These are phyloP conservation scores for Ceriops tagal DNA, from an alignment of 345 rosid genomes.

Conservation along the genomic window DNA sequence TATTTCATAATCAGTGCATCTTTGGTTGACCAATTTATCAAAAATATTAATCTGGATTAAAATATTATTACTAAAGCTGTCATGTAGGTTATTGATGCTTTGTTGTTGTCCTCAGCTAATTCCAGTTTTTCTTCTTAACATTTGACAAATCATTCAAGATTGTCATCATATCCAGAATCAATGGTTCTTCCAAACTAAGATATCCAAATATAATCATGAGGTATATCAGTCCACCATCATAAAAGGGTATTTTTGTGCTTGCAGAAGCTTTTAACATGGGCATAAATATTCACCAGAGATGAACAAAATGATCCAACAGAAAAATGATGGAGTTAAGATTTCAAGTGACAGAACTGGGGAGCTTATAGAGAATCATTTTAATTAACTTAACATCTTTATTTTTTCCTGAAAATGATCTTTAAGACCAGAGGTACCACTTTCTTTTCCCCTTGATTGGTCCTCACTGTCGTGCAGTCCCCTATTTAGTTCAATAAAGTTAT, in stretches of 20 bases:
- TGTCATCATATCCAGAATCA: constrained; percentile 1
- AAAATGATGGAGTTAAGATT: not conserved
- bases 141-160: not conserved
- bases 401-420: no score
- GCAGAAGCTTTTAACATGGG: constrained; percentile 7
- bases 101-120: not conserved
- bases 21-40: not conserved
- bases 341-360: not conserved
- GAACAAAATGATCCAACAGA: not conserved
- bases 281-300: constrained; percentile 4
- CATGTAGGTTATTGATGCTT: not conserved
- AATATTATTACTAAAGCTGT: not conserved
- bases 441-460: no score
- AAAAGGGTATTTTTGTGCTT: not conserved
- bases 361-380: not conserved
- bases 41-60: not conserved
- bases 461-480: no score
- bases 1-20: not conserved
- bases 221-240: constrained; percentile 7
- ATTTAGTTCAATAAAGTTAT: no score
- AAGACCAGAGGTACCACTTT: no score
- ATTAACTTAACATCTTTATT: not conserved
- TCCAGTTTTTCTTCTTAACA: not conserved
- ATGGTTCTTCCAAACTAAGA: not conserved
- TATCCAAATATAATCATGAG: not conserved